Evolutionary conservation across 495 filamentous ascomycete species (phyloP).

Genomic region (Xanthoparmelia taractica): DNA sequence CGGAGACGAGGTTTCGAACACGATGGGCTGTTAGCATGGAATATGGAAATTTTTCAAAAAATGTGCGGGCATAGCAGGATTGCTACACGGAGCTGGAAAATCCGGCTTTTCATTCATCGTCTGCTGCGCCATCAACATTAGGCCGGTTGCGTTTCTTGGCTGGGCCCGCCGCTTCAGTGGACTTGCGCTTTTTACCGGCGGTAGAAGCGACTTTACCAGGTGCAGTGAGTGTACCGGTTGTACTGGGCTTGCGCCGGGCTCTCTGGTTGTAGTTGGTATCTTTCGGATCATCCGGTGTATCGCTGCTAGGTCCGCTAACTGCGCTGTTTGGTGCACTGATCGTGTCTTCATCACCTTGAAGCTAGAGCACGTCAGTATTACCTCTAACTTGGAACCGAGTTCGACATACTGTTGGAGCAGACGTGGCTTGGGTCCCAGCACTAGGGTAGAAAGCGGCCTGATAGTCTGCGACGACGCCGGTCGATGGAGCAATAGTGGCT

Average conservation of each 20-base stretch:
- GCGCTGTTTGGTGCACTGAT: background rate
- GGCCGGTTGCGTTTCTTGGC: conserved; percentile 1
- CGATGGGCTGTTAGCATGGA: background rate
- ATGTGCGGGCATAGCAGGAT: background rate
- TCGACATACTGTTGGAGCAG: background rate
- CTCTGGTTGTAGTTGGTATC: background rate
- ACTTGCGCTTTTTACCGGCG: conserved; percentile 6
- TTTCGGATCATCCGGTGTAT: conserved; percentile 7
- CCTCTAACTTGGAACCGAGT: background rate
- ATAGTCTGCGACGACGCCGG: background rate
- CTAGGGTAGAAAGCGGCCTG: background rate
- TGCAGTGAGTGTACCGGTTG: too few relatives aligned
- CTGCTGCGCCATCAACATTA: background rate
- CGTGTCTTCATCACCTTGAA: background rate
- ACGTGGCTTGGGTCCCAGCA: background rate
- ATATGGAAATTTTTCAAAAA: too few relatives aligned
- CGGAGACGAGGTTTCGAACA: background rate
- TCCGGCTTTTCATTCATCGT: background rate
- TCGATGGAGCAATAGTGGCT: background rate
- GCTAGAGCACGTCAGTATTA: background rate
- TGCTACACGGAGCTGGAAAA: background rate
- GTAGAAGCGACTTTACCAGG: background rate
- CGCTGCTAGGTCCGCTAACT: background rate
- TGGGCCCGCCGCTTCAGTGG: background rate
- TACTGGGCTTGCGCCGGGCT: background rate